A percentile compares a stretch with the other conserved stretches of the same genome.
These are phyloP conservation scores for Epichloe baconii DNA, from an alignment of 2,329 filamentous ascomycete genomes.

Conservation along the genomic window DNA sequence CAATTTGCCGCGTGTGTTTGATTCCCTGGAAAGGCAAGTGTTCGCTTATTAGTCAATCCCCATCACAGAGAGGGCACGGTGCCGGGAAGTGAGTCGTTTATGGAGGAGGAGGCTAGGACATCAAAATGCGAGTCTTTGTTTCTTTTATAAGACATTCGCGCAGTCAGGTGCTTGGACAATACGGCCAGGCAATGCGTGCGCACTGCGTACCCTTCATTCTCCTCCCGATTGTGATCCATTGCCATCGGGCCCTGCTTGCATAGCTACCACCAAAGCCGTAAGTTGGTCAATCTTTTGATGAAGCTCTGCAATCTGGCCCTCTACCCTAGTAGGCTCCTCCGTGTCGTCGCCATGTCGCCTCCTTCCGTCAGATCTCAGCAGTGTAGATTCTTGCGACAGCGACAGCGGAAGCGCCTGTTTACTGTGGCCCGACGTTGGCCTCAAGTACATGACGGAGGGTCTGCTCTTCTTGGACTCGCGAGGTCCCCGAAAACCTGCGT, in stretches of 20 bases:
- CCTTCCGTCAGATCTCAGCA: slow-evolving; percentile 8
- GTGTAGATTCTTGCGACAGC: slow-evolving; percentile 9
- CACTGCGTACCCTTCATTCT: background rate
- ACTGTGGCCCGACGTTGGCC: slow-evolving; percentile 8
- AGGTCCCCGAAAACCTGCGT: slow-evolving; percentile 36
- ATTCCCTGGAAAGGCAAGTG: too few relatives aligned
- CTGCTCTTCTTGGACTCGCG: slow-evolving; percentile 15
- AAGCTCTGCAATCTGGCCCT: slow-evolving; percentile 41
- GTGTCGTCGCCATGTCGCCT: slow-evolving; percentile 19
- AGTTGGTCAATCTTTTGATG: slow-evolving; percentile 42
- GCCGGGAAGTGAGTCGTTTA: slow-evolving; percentile 10
- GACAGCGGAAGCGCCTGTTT: slow-evolving; percentile 5
- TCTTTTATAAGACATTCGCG: too few relatives aligned
- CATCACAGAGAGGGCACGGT: slow-evolving; percentile 9
- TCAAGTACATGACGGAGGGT: slow-evolving; percentile 9
- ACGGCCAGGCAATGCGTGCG: background rate
- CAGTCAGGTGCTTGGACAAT: too few relatives aligned
- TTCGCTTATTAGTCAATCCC: slow-evolving; percentile 15
- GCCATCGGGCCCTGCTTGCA: slow-evolving; percentile 23
- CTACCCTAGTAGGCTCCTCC: slow-evolving; percentile 27
- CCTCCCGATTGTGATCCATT: background rate
- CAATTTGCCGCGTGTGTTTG: too few relatives aligned
- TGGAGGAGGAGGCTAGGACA: slow-evolving; percentile 8
- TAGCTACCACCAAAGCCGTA: slow-evolving; percentile 11
- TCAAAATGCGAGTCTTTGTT: slow-evolving; percentile 9